Conservation (phyloP, 305 asterid species). For the Petunia hybrid region DNA sequence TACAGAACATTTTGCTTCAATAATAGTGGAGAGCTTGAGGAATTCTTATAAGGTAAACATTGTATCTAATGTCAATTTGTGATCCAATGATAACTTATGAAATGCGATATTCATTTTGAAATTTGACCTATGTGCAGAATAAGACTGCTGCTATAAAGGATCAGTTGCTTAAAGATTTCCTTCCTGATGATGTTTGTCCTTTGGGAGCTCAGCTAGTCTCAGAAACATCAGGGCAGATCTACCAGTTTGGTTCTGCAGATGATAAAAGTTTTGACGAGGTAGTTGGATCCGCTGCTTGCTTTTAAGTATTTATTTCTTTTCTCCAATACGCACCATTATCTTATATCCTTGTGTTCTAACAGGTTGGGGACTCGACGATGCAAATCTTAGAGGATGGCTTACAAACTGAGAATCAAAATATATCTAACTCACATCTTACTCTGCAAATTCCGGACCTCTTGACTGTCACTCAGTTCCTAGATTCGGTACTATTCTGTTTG, state of each 20-base stretch:
- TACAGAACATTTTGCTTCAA: conserved; percentile 63
- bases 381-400: conserved; percentile 57
- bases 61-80: conserved; percentile 42
- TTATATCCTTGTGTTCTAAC: conserved; percentile 35
- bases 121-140: conserved; percentile 50
- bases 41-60: conserved; percentile 45
- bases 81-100: conserved; percentile 29
- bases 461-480: conserved; percentile 84
- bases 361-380: conserved; percentile 53
- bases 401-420: conserved; percentile 58
- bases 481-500: conserved; percentile 62
- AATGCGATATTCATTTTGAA: conserved; percentile 33
- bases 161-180: conserved; percentile 69
- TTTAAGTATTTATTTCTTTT: background rate
- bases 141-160: conserved; percentile 58
- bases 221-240: conserved; percentile 52
- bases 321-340: background rate
- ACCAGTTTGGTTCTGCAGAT: conserved; percentile 45
- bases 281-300: conserved; percentile 37
- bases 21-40: conserved; percentile 58
- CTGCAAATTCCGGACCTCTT: conserved; percentile 69
- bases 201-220: conserved; percentile 58
- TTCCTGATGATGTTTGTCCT: conserved; percentile 74
- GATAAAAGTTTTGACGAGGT: conserved; percentile 61
- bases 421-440: conserved; percentile 58